Evolutionary conservation across 1,139 yeast species (phyloP).

Genomic region (Torulaspora globosa): DNA sequence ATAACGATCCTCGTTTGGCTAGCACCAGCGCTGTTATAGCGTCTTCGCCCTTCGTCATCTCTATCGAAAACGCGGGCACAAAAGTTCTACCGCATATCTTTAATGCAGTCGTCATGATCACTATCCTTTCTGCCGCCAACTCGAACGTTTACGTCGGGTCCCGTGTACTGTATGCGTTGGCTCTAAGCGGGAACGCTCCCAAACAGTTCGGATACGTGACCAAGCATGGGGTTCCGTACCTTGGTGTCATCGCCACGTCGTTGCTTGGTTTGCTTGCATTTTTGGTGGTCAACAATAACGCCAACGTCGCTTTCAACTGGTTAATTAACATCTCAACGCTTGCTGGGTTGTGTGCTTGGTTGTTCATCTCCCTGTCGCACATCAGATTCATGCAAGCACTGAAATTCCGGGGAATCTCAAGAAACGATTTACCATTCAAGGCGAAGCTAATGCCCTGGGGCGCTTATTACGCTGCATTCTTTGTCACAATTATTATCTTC

Average conservation of each 20-base stretch:
- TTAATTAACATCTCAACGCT: slow-evolving; percentile 76
- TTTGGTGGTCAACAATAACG: slow-evolving; percentile 58
- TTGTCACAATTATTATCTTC: slow-evolving; percentile 50
- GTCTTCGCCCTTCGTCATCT: slow-evolving; percentile 73
- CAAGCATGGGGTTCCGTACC: slow-evolving; percentile 61
- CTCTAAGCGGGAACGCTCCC: slow-evolving; percentile 62
- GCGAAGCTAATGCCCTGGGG: slow-evolving; percentile 60
- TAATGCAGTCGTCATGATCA: slow-evolving; percentile 67
- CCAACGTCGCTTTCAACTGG: slow-evolving; percentile 77
- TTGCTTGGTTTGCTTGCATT: slow-evolving; percentile 62
- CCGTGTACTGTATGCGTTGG: slow-evolving; percentile 67
- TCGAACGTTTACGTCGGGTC: slow-evolving; percentile 78
- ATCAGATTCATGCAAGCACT: slow-evolving; percentile 61
- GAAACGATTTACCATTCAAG: slow-evolving; percentile 65
- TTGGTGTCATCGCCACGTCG: slow-evolving; percentile 55
- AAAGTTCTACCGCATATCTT: slow-evolving; percentile 63
- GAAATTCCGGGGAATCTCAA: slow-evolving; percentile 53
- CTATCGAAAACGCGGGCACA: slow-evolving; percentile 67
- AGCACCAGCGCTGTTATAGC: slow-evolving; percentile 44
- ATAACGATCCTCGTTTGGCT: slow-evolving; percentile 48
- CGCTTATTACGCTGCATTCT: slow-evolving; percentile 55
- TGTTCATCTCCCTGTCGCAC: slow-evolving; percentile 60
- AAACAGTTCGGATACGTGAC: slow-evolving; percentile 52
- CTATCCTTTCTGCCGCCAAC: slow-evolving; percentile 75
- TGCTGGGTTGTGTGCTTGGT: slow-evolving; percentile 72